Base-by-base conservation (phyloP, 1,284 basidiomycete genomes). In the Coriolopsis trogii region DNA sequence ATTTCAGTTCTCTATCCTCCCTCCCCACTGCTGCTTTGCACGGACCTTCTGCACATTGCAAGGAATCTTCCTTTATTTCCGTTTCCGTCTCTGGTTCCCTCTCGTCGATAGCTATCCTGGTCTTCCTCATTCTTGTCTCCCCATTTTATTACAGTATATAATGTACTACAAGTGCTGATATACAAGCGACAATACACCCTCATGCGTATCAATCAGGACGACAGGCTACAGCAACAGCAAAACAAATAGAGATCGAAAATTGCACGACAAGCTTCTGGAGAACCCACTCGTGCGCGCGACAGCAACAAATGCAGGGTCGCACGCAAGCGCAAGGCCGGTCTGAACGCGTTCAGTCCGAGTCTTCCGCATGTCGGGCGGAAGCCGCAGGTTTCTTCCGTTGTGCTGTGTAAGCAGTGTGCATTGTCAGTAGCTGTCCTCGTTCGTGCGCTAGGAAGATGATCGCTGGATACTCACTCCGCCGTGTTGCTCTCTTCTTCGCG, bases 401-500 rank as follows among this genome's bases (percentile, higher is more conserved):
- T 9, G 62, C 63, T 63, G 31, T n/a, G 20, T 10, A 25, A n/a
- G n/a, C n/a, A n/a, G n/a, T n/a, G n/a, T 20, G 24, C 23, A 33
- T 30, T 7, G 31, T 24, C 9, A 37, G 20, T 16, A 10, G 13
- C n/a, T 23, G 15, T 31, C 6, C 8, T 13, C 9, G 30, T 23
- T 18, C 13, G 3, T 16, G 10, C 41, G 5, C 12, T 15, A 9
- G 20, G 4, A 21, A 26, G n/a, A 26, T 4, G 25, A 26, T 12
- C 5, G 33, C n/a, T n/a, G n/a, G n/a, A n/a, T n/a, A 61, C 72
- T 50, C 48, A 80, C 79, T 69, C 58, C 73, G 68, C 15, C 73
- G 65, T 21, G 72, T 73, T 20, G 77, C 76, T 30, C 82, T 79
- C 63, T 87, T 88, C 73, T 87, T 89, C 3, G 87, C 89, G 8